phyloP scores from a whole-genome alignment of 495 filamentous ascomycete species.

The Sporormia fimetaria region DNA sequence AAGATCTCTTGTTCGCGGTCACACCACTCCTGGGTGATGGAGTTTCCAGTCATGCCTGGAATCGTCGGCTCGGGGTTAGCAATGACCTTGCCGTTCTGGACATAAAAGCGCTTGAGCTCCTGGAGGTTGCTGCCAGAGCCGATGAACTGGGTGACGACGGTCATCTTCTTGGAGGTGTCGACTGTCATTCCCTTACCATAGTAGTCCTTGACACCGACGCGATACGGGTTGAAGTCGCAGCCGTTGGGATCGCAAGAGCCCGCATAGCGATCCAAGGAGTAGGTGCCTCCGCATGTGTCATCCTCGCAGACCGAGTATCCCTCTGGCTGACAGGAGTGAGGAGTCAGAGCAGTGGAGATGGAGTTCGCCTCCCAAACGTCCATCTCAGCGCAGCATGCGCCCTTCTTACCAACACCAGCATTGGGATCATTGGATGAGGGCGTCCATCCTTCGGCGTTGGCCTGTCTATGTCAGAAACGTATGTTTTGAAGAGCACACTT shows the following conservation, averaged over 20 bases:
- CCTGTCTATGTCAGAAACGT: constrained; percentile 7
- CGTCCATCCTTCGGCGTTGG: constrained; percentile 44
- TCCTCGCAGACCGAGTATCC: constrained; percentile 24
- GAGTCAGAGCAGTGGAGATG: constrained; percentile 28
- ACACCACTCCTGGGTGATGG: constrained; percentile 54
- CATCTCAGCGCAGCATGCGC: constrained; percentile 27
- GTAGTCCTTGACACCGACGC: constrained; percentile 41
- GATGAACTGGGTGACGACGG: constrained; percentile 57
- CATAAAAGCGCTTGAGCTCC: constrained; percentile 47
- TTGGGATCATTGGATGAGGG: constrained; percentile 48
- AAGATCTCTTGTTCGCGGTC: constrained; percentile 47
- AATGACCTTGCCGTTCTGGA: constrained; percentile 49
- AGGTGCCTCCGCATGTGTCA: constrained; percentile 17
- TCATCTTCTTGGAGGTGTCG: constrained; percentile 49
- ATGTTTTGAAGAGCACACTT: background rate
- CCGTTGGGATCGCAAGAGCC: constrained; percentile 54
- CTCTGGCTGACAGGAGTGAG: constrained; percentile 26
- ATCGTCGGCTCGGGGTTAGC: constrained; percentile 47
- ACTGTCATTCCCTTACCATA: constrained; percentile 46
- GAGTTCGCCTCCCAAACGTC: constrained; percentile 29
- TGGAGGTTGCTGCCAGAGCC: constrained; percentile 39
- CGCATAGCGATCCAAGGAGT: constrained; percentile 34
- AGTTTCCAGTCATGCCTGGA: constrained; percentile 41
- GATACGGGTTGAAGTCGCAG: constrained; percentile 56
- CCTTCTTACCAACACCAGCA: constrained; percentile 45